A percentile compares a stretch with the other conserved stretches of the same genome.
These are phyloP conservation scores for Acer campestre DNA, from an alignment of 345 rosid genomes.

Conservation along the genomic window DNA sequence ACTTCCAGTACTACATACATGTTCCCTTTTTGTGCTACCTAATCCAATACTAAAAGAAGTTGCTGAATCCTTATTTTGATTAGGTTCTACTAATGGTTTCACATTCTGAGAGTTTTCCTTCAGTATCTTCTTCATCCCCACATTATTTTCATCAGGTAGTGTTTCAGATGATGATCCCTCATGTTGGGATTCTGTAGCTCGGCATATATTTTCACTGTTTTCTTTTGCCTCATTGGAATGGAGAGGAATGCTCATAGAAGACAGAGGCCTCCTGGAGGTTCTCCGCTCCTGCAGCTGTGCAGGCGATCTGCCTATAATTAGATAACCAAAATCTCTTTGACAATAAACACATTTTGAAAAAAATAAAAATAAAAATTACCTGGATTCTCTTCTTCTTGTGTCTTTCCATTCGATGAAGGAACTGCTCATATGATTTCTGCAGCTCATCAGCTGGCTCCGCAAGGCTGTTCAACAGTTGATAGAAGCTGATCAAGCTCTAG, in stretches of 20 bases:
- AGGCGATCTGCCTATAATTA: constrained; percentile 17
- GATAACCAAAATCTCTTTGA: constrained; percentile 4
- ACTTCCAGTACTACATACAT: constrained; percentile 13
- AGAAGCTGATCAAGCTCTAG: constrained; percentile 11
- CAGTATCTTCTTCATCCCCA: constrained; percentile 1
- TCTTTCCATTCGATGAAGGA: constrained; percentile 73
- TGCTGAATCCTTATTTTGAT: constrained; percentile 13
- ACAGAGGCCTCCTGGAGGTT: constrained; percentile 32
- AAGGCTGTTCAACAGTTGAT: constrained; percentile 48
- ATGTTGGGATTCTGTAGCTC: constrained; percentile 8
- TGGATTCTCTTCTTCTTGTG: constrained; percentile 62
- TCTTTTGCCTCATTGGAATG: constrained; percentile 19
- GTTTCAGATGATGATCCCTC: neutral
- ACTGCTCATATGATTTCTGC: constrained; percentile 80
- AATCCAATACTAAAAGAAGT: neutral
- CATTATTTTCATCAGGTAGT: neutral
- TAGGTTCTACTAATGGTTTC: constrained; percentile 29
- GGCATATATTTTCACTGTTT: constrained; percentile 31
- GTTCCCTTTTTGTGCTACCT: constrained; percentile 8
- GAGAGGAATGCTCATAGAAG: constrained; percentile 23
- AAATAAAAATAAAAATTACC: constrained; percentile 40
- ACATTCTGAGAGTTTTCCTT: constrained; percentile 22
- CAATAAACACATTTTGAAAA: constrained; percentile 10
- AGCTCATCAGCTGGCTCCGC: constrained; percentile 88
- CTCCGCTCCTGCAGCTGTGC: constrained; percentile 51